Percentiles rank a stretch among this genome's conserved stretches.
Conservation (phyloP, 331 rosid genomes). For the Dryas integrifolia region DNA sequence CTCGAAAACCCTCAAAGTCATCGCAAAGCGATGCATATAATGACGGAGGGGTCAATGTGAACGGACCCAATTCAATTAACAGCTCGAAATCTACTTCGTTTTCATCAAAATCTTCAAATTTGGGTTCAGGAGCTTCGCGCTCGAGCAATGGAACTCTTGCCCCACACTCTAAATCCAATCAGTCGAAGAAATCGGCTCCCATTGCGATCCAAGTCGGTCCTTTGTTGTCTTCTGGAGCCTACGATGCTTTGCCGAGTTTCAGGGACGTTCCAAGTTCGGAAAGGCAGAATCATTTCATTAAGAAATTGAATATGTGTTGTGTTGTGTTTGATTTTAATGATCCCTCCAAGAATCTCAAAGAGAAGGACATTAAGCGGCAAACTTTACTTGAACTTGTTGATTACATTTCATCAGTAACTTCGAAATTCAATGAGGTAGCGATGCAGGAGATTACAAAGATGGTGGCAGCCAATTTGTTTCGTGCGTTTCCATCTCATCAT, state of each 20-base stretch:
- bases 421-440: conserved; percentile 55
- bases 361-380: conserved; percentile 65
- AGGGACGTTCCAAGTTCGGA: conserved; percentile 62
- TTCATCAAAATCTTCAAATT: conserved; percentile 41
- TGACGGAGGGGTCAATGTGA: conserved; percentile 41
- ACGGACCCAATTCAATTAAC: conserved; percentile 40
- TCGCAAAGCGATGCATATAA: conserved; percentile 33
- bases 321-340: conserved; percentile 63
- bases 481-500: conserved; percentile 47
- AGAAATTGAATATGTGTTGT: conserved; percentile 61
- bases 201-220: conserved; percentile 35
- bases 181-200: conserved; percentile 37
- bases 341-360: conserved; percentile 55
- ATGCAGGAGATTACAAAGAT: conserved; percentile 66
- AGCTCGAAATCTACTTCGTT: conserved; percentile 39
- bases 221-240: conserved; percentile 28
- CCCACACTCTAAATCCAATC: conserved; percentile 31
- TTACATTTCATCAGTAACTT: conserved; percentile 48
- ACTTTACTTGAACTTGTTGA: conserved; percentile 74
- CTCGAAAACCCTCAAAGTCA: conserved; percentile 56
- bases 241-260: conserved; percentile 63
- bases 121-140: conserved; percentile 29
- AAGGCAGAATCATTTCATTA: conserved; percentile 54
- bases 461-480: conserved; percentile 61
- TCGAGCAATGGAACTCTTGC: conserved; percentile 42